phyloP scores from a whole-genome alignment of 1,284 basidiomycete genomes.

The Ganoderma lingzhi region DNA sequence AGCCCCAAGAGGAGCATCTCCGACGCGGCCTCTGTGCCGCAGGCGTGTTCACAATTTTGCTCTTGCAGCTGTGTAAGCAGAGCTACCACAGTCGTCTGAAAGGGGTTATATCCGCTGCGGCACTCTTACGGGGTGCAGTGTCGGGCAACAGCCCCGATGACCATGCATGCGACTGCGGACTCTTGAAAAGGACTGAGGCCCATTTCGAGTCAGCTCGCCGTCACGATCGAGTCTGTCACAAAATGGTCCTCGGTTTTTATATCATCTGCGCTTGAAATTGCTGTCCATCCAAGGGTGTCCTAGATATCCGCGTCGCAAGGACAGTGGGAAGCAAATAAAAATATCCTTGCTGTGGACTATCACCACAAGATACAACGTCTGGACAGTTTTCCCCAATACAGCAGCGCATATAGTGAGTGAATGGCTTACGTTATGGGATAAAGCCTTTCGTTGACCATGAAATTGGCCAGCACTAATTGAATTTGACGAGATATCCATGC shows the following conservation, averaged over 20 bases:
- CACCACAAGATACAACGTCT: neutral
- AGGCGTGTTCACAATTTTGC: conserved; percentile 3
- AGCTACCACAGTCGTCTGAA: neutral
- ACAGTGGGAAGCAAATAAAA: neutral
- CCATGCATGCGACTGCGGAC: neutral
- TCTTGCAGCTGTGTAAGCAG: neutral
- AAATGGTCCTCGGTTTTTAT: neutral
- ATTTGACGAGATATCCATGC: neutral
- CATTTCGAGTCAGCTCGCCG: neutral
- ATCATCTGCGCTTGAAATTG: neutral
- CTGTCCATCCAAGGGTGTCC: neutral
- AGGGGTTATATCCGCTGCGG: neutral
- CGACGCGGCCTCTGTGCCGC: conserved; percentile 4
- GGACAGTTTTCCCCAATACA: neutral
- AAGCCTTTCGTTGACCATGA: neutral
- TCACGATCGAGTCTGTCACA: neutral
- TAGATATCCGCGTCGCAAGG: neutral
- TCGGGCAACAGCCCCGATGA: neutral
- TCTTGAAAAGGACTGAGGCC: neutral
- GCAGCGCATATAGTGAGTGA: neutral
- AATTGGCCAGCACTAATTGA: neutral
- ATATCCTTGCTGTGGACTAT: neutral
- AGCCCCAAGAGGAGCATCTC: neutral
- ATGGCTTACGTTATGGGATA: neutral
- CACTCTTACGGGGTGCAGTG: neutral